Evolutionary conservation across 106 monocot genomes (phyloP), one percentile per base, ranked within the genome.

Genomic region (Dendrobium officinale): DNA sequence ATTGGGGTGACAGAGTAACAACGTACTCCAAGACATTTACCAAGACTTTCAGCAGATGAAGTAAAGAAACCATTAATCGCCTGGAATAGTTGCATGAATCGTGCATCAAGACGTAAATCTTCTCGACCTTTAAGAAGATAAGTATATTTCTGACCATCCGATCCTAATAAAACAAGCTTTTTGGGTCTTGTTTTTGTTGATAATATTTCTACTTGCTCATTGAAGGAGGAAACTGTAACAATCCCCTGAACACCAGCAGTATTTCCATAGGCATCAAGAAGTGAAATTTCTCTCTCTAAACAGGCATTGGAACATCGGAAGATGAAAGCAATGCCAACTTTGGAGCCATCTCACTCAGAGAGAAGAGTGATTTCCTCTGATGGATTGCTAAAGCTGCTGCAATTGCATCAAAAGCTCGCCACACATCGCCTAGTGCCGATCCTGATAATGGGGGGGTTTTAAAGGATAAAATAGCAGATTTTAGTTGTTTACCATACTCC

Each of bases 91-190:
- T 99, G 99, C 99, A 99, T 99, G 42, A 99, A 91, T 82, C 95
- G 88, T 31, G 99, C 92, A 93, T 99, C 99, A 79, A 99, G 95
- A 29, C 99, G 92, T 79, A 99, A 88, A 87, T 99, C 99, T 83
- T 99, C 99, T 73, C 95, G 86, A 24, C 99, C 99, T 77, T 99
- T 99, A 74, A 99, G 93, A 87, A 99, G 99, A 81, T 99, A 99
- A 0, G 91, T 89, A 77, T 95, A 90, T 77, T 90, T 93, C 42
- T 93, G 87, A 40, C 95, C 99, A 84, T 99, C 91, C 55, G 99
- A 95, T 80, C 99, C 99, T 76, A 81, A 77, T 67, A 99, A 84
- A 67, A 89, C 85, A 66, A 99, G 85, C 80, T 99, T 99, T 83
- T 99, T 99, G 43, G 99, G 95, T 79, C 84, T 92, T 80, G 99